Conservation (phyloP, 352 stramenopile genomes). For the Detonula confervacea region DNA sequence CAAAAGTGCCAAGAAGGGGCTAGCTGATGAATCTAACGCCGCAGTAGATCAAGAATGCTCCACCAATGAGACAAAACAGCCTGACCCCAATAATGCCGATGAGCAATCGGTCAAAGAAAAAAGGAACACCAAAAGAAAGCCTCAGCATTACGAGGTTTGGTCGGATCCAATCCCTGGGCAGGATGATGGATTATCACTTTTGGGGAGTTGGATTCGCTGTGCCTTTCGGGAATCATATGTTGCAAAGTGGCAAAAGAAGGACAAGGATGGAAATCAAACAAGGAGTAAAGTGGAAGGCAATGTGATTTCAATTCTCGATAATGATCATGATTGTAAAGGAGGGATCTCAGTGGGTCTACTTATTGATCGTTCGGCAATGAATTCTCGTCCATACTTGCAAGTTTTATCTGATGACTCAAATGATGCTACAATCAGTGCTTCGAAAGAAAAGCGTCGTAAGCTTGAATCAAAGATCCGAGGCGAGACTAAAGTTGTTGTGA, state of each 20-base stretch:
- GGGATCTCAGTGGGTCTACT: conserved; percentile 58
- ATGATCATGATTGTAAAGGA: conserved; percentile 31
- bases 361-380: conserved; percentile 44
- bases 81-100: not conserved
- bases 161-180: conserved; percentile 57
- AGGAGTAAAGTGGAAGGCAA: conserved; percentile 65
- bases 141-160: conserved; percentile 65
- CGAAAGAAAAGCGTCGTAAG: conserved; percentile 41
- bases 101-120: conserved; percentile 12
- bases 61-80: not conserved
- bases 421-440: conserved; percentile 19
- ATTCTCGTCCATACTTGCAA: conserved; percentile 39
- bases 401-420: conserved; percentile 28
- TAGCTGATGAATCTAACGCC: conserved; percentile 6
- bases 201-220: conserved; percentile 74
- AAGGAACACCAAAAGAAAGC: conserved; percentile 20
- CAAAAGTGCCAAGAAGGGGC: not conserved
- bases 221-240: conserved; percentile 62
- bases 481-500: conserved; percentile 58
- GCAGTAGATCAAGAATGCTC: not conserved
- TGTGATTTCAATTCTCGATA: conserved; percentile 63
- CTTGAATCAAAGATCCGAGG: conserved; percentile 66
- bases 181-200: conserved; percentile 73
- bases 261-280: conserved; percentile 15
- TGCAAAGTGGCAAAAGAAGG: conserved; percentile 40